Evolutionary conservation across 768 basidiomycete species (phyloP).

Genomic region (Xanthoconium purpureum): DNA sequence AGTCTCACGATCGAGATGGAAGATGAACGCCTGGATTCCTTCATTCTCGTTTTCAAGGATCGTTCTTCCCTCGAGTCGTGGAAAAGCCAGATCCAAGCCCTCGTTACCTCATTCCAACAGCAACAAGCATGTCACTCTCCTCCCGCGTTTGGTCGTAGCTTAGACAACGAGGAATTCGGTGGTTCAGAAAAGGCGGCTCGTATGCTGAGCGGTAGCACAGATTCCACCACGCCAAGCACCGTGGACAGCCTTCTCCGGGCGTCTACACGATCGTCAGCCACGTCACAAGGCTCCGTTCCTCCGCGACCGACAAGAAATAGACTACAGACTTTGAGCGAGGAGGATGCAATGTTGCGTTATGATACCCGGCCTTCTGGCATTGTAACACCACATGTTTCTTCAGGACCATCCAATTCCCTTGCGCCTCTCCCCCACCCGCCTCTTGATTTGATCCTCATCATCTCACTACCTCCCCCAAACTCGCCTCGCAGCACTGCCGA

Average conservation of each 20-base stretch:
- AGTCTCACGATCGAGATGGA: slow-evolving; percentile 98
- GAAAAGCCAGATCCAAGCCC: slow-evolving; percentile 76
- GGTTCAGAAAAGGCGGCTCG: slow-evolving; percentile 73
- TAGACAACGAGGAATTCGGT: slow-evolving; percentile 75
- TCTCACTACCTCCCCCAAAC: slow-evolving; percentile 77
- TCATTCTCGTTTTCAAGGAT: slow-evolving; percentile 95
- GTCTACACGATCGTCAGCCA: slow-evolving; percentile 67
- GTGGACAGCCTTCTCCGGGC: slow-evolving; percentile 63
- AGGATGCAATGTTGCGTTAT: slow-evolving; percentile 61
- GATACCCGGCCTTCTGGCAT: slow-evolving; percentile 48
- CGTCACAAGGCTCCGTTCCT: slow-evolving; percentile 59
- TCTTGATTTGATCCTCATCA: slow-evolving; percentile 87
- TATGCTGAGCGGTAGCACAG: slow-evolving; percentile 75
- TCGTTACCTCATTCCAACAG: slow-evolving; percentile 70
- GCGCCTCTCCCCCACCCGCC: slow-evolving; percentile 81
- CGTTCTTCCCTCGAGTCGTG: slow-evolving; percentile 86
- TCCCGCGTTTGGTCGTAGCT: slow-evolving; percentile 35
- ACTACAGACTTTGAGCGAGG: slow-evolving; percentile 66
- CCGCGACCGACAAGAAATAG: slow-evolving; percentile 41
- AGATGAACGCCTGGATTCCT: slow-evolving; percentile 88
- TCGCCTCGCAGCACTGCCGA: slow-evolving; percentile 74
- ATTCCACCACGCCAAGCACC: slow-evolving; percentile 56
- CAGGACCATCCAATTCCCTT: slow-evolving; percentile 76
- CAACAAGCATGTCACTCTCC: slow-evolving; percentile 41
- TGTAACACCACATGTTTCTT: slow-evolving; percentile 68